phyloP scores from a whole-genome alignment of 2,329 filamentous ascomycete species.

The Cryphonectria naterciae region DNA sequence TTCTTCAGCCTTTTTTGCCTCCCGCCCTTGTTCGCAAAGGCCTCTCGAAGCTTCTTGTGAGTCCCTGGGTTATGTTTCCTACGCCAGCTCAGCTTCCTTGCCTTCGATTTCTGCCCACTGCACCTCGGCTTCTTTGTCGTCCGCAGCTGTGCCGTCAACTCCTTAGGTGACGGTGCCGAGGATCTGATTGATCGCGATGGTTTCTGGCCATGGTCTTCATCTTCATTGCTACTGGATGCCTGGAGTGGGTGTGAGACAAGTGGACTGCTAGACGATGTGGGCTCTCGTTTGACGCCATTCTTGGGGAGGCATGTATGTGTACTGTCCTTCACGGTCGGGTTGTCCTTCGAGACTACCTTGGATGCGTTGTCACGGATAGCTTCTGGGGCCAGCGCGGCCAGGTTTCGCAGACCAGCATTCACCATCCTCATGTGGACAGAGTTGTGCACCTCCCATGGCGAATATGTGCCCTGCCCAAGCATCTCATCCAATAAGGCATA shows the following conservation, averaged over 20 bases:
- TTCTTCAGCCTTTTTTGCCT: background rate
- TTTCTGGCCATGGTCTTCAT: background rate
- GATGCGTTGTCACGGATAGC: background rate
- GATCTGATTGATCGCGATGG: conserved; percentile 2
- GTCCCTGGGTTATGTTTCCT: background rate
- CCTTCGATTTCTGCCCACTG: background rate
- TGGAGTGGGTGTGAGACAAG: background rate
- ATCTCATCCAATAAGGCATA: conserved; percentile 18
- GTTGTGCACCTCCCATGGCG: conserved; percentile 24
- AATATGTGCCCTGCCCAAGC: conserved; percentile 11
- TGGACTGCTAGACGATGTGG: background rate
- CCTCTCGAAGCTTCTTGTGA: background rate
- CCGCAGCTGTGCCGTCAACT: background rate
- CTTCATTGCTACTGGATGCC: background rate
- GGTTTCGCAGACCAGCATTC: background rate
- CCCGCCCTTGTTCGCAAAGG: background rate
- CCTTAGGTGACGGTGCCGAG: conserved; percentile 18
- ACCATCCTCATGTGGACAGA: conserved; percentile 23
- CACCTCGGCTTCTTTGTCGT: background rate
- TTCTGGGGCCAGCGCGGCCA: background rate
- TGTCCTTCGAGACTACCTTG: background rate
- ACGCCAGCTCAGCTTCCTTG: background rate
- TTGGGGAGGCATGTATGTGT: background rate
- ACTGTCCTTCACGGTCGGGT: background rate
- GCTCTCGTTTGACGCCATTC: background rate